Conservation (phyloP, 352 stramenopile genomes). For the Phytopythium mirpurense region DNA sequence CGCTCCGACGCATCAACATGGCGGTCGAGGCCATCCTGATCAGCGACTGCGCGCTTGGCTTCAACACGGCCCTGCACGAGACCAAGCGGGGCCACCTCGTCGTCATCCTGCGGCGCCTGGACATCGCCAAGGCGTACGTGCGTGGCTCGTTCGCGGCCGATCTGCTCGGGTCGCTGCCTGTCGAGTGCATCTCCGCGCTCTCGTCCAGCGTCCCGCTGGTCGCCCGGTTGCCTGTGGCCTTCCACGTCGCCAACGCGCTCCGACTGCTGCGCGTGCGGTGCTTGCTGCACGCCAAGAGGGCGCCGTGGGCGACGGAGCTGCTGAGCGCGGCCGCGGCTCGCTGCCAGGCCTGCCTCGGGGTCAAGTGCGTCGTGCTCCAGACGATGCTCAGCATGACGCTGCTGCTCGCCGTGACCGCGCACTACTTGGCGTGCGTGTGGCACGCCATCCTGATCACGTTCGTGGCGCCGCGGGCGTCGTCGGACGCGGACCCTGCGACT, state of each 20-base stretch:
- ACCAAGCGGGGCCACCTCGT: not conserved
- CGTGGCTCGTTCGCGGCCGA: not conserved
- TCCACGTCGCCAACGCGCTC: slow-evolving; percentile 2
- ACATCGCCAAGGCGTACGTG: slow-evolving; percentile 1
- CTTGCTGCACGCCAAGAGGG: not conserved
- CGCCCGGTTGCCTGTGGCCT: not conserved
- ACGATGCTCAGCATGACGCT: not conserved
- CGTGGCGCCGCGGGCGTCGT: fast-evolving
- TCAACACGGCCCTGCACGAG: slow-evolving; percentile 1
- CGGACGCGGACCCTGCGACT: not conserved
- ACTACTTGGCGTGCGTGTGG: slow-evolving; percentile 7
- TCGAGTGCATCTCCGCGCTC: not conserved
- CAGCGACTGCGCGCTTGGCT: not conserved
- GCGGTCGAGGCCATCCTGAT: not conserved
- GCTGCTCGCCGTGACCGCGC: not conserved
- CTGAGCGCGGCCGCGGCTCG: not conserved
- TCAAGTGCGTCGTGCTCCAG: not conserved
- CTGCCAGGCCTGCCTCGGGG: not conserved
- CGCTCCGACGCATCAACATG: not conserved
- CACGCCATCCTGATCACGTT: not conserved
- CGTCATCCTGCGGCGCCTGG: not conserved
- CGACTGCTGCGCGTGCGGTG: not conserved
- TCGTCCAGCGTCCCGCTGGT: not conserved
- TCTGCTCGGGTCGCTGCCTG: not conserved
- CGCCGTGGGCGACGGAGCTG: not conserved